Evolutionary conservation across 441 rosid genomes (phyloP), one percentile per base, ranked within the genome.

Genomic region (Gossypium schwendimanii): DNA sequence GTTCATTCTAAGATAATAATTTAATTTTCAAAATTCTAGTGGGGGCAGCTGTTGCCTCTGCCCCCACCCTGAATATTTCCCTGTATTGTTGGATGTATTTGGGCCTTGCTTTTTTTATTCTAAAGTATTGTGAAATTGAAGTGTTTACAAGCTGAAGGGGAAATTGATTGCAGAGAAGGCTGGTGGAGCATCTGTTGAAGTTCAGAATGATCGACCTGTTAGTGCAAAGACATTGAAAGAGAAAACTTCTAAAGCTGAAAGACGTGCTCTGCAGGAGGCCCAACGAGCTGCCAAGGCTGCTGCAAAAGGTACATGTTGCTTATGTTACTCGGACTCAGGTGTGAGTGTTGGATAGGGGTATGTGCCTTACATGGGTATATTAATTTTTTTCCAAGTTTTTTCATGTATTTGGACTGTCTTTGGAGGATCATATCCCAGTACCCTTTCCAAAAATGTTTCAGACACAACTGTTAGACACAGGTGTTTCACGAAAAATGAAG

Each of bases 241-340:
- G 69, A 90, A 87, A 78, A 81, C 91, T 17, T 83, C 96, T 0
- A 93, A 90, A 84, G 91, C 97, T 63, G 97, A 93, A 79, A 84
- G 98, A 73, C 89, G 97, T 53, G 96, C 98, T 33, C 57, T 90
- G 85, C 98, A 93, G 82, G 97, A 93, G 77, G 85, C 96, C 54
- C 98, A 93, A 77, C 84, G 98, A 67, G 96, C 97, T 76, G 93
- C 93, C 21, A 93, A 91, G 79, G 91, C 87, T 66, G 88, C 82
- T 69, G 81, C 84, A 9, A 86, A 81, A 83, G 87, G 93, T 87
- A 36, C 39, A 4, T 75, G 45, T 68, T 67, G 55, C 23, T 53
- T 53, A 53, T 53, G 58, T 53, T 17, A 53, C 23, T 17, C 2
- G 3, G 21, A 53, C 11, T 53, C 23, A 18, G 12, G 21, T 53